phyloP scores from a whole-genome alignment of 139 green algal genomes.

The Chlamydomonas schloesseri region DNA sequence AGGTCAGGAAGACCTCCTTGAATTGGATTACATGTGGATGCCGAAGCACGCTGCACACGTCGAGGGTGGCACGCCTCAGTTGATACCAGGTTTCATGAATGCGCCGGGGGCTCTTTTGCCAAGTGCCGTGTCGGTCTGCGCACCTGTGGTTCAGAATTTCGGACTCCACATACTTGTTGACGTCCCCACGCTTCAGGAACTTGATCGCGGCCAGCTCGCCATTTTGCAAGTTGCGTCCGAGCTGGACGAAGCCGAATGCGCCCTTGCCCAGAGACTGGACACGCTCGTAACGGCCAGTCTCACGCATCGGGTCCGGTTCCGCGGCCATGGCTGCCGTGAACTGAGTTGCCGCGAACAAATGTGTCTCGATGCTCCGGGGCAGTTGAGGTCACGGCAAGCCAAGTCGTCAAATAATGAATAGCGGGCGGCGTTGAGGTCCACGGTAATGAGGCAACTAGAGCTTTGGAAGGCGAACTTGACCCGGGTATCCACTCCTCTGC shows the following conservation, averaged over 20 bases:
- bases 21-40: constrained; percentile 97
- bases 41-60: constrained; percentile 74
- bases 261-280: constrained; percentile 66
- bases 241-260: constrained; percentile 92
- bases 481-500: no score
- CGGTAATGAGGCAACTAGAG: no score
- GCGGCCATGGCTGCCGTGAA: not conserved
- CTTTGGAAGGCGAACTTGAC: no score
- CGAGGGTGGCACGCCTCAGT: not conserved
- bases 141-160: constrained; percentile 96
- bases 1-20: constrained; percentile 87
- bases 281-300: constrained; percentile 43
- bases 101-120: no score
- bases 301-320: constrained; percentile 47
- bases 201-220: constrained; percentile 76
- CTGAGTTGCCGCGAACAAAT: not conserved
- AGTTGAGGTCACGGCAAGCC: not conserved
- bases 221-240: constrained; percentile 77
- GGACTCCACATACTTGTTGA: constrained; percentile 96
- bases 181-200: constrained; percentile 60
- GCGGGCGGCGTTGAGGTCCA: no score
- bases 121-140: no score
- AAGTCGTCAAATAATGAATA: not conserved
- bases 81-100: no score
- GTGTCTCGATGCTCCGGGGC: not conserved